Evolutionary conservation across 1,284 basidiomycete genomes (phyloP), one percentile per base, ranked within the genome.

Genomic region (Bjerkandera adusta): DNA sequence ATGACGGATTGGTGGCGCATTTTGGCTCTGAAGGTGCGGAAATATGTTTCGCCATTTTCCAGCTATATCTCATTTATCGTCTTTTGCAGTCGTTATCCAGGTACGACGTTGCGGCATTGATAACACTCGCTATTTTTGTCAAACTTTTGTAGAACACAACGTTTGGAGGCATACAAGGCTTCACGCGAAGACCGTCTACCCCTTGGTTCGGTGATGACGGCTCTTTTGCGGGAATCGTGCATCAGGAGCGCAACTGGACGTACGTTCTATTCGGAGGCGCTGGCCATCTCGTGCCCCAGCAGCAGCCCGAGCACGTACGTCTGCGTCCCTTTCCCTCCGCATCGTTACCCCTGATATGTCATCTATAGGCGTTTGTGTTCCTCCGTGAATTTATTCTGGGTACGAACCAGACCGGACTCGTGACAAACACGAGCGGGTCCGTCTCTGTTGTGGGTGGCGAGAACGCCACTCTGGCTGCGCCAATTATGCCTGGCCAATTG

Each of bases 91-190:
- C 3, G 36, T 15, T 20, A 25, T 34, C 12, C 48, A 85, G n/a
- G n/a, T n/a, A n/a, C n/a, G n/a, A n/a, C n/a, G n/a, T n/a, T n/a
- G n/a, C n/a, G n/a, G n/a, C n/a, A n/a, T n/a, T n/a, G n/a, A n/a
- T n/a, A n/a, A n/a, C n/a, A n/a, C n/a, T n/a, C n/a, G n/a, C n/a
- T n/a, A n/a, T n/a, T n/a, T n/a, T n/a, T n/a, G n/a, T n/a, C n/a
- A n/a, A n/a, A n/a, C n/a, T 20, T 1, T 8, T 7, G 1, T 32
- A 62, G 80, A 88, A 88, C 55, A 85, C 81, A 7, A 85, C 85
- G 0, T 88, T 87, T 54, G 83, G 84, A 27, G 83, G 81, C 11
- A 81, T 81, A 34, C 83, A 80, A 61, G 85, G 85, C 3, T 88
- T 88, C 59, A 78, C 81, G 5, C 69, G 76, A 37, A 72, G 75